phyloP scores from a whole-genome alignment of 2,329 filamentous ascomycete genomes.

The Gliomastix tumulicola region DNA sequence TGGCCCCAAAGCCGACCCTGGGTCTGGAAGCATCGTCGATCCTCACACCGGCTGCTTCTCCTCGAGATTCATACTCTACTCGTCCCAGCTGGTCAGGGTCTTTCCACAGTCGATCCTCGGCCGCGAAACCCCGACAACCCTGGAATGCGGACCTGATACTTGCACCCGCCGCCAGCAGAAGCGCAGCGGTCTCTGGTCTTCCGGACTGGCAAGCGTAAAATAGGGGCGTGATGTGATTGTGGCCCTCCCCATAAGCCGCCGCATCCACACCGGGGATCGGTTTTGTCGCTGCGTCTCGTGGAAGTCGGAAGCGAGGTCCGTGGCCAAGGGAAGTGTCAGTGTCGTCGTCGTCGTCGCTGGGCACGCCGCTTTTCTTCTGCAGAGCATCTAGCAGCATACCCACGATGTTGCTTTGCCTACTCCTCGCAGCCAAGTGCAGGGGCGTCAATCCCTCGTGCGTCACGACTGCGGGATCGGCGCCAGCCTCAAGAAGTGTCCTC shows the following conservation, averaged over 20 bases:
- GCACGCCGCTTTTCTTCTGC: neutral
- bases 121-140: neutral
- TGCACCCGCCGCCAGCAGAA: neutral
- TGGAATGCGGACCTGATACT: neutral
- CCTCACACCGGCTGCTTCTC: too few species aligned
- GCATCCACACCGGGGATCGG: neutral
- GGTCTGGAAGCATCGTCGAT: too few species aligned
- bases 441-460: neutral
- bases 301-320: too few species aligned
- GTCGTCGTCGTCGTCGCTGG: too few species aligned
- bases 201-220: neutral
- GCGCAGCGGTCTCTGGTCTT: neutral
- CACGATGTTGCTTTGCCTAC: neutral
- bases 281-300: too few species aligned
- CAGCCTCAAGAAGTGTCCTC: neutral
- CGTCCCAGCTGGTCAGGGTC: too few species aligned
- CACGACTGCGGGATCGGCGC: neutral
- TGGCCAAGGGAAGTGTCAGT: conserved; percentile 5
- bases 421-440: neutral
- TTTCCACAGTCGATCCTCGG: neutral
- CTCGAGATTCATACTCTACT: too few species aligned
- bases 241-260: neutral
- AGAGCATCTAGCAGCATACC: neutral
- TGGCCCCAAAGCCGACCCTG: too few species aligned
- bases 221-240: neutral